Conservation (phyloP, 1,284 basidiomycete genomes). For the Rhodotorula glutinis region DNA sequence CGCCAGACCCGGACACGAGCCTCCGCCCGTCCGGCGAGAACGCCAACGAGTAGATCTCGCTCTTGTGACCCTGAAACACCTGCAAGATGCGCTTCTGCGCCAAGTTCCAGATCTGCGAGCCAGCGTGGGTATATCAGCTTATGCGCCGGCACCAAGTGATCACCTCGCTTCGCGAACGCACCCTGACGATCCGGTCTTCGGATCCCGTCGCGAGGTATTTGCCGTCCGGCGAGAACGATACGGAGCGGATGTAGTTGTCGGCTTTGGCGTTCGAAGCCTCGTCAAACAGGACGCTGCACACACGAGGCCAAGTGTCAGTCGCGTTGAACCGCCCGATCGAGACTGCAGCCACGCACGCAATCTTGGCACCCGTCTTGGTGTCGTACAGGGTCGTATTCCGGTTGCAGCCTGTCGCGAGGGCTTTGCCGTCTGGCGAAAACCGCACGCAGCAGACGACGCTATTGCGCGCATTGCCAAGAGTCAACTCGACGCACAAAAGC, state of each 20-base stretch:
- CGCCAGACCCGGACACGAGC: slow-evolving; percentile 83
- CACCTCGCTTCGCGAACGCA: slow-evolving; percentile 51
- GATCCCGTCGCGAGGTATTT: slow-evolving; percentile 76
- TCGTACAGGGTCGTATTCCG: slow-evolving; percentile 85
- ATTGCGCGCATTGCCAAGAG: neutral
- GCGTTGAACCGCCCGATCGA: no score
- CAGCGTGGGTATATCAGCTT: no score
- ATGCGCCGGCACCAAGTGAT: no score
- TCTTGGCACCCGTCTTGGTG: slow-evolving; percentile 75
- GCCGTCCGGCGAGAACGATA: slow-evolving; percentile 79
- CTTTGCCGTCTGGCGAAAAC: slow-evolving; percentile 84
- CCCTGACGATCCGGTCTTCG: slow-evolving; percentile 76
- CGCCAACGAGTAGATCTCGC: slow-evolving; percentile 87
- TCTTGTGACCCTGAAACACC: slow-evolving; percentile 77
- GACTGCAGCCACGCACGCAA: slow-evolving; percentile 56
- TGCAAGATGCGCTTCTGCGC: slow-evolving; percentile 65
- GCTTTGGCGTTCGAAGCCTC: slow-evolving; percentile 56
- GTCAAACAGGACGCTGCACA: slow-evolving; percentile 63
- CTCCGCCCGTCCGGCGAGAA: slow-evolving; percentile 75
- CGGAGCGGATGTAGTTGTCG: slow-evolving; percentile 80
- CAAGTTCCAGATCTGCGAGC: slow-evolving; percentile 77
- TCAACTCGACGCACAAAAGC: no score
- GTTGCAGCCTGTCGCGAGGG: slow-evolving; percentile 86
- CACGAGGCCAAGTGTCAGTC: neutral
- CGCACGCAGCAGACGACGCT: slow-evolving; percentile 89